These are phyloP conservation scores for Lolium multiflorum DNA, from an alignment of 176 grass and related monocot species.

Conservation along the genomic window DNA sequence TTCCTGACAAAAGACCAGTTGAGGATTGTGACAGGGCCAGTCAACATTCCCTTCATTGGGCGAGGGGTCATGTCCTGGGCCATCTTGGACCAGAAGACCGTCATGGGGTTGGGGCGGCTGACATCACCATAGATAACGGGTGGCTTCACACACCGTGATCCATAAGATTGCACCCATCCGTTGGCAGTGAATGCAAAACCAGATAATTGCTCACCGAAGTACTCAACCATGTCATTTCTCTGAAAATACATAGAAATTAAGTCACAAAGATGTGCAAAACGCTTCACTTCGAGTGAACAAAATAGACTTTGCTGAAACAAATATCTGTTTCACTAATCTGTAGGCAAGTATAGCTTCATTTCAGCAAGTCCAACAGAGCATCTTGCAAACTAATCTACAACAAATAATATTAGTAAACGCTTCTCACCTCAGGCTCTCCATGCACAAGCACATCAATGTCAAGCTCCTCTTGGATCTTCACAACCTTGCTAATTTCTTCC, in stretches of 20 bases:
- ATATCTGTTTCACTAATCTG: background rate
- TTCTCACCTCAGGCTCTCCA: constrained; percentile 92
- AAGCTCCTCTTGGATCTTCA: constrained; percentile 97
- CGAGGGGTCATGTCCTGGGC: constrained; percentile 94
- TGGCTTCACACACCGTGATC: constrained; percentile 94
- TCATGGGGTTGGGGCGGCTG: constrained; percentile 93
- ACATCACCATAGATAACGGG: constrained; percentile 97
- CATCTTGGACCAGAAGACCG: constrained; percentile 88
- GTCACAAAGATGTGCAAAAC: constrained; percentile 28
- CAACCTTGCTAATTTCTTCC: constrained; percentile 94
- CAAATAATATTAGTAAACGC: background rate
- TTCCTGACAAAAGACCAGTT: constrained; percentile 99
- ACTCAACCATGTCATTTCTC: constrained; percentile 99
- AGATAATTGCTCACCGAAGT: constrained; percentile 96
- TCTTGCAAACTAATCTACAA: constrained; percentile 4
- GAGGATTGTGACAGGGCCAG: constrained; percentile 94
- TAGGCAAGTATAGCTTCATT: background rate
- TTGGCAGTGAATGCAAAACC: constrained; percentile 98
- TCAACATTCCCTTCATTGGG: constrained; percentile 99
- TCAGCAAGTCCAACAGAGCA: background rate
- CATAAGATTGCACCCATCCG: constrained; percentile 97
- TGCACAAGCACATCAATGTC: constrained; percentile 98
- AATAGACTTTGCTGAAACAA: background rate
- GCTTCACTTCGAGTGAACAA: background rate
- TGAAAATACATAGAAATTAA: constrained; percentile 41